phyloP scores from a whole-genome alignment of 192 early-diverging fungal genomes.

The Coemansia sp. region DNA sequence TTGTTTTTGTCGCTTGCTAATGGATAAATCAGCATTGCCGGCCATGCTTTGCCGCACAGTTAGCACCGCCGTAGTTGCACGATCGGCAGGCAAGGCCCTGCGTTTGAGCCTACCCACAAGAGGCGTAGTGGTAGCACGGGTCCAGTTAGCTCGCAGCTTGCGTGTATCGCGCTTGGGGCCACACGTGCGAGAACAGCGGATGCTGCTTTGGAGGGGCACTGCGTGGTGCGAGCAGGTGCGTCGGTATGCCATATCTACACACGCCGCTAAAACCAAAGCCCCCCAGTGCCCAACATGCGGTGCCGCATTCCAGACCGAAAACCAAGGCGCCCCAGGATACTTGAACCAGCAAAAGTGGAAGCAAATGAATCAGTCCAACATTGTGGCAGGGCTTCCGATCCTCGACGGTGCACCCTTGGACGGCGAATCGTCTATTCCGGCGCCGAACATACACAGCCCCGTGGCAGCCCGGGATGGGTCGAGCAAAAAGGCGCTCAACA shows the following conservation, averaged over 20 bases:
- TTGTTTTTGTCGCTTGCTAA: neutral
- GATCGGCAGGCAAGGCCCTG: neutral
- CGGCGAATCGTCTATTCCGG: constrained; percentile 1
- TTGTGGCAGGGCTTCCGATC: constrained; percentile 20
- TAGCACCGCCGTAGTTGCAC: neutral
- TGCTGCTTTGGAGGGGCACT: neutral
- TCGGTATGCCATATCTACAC: constrained; percentile 12
- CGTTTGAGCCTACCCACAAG: neutral
- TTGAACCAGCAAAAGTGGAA: constrained; percentile 42
- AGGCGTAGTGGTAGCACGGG: neutral
- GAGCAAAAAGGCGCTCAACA: constrained; percentile 32
- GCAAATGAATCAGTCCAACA: constrained; percentile 47
- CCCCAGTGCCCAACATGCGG: constrained; percentile 66
- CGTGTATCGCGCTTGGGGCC: neutral
- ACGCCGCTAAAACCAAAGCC: constrained; percentile 28
- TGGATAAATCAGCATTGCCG: neutral
- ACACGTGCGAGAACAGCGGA: neutral
- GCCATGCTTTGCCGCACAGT: neutral
- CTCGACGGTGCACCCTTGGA: neutral
- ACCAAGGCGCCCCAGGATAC: constrained; percentile 53
- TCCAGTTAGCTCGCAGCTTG: too few relatives aligned
- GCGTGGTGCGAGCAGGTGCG: neutral
- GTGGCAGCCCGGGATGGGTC: neutral
- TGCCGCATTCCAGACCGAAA: constrained; percentile 58
- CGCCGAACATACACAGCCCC: neutral